Conservation (phyloP, 495 filamentous ascomycete species). For the Aspergillus bertholletiae region DNA sequence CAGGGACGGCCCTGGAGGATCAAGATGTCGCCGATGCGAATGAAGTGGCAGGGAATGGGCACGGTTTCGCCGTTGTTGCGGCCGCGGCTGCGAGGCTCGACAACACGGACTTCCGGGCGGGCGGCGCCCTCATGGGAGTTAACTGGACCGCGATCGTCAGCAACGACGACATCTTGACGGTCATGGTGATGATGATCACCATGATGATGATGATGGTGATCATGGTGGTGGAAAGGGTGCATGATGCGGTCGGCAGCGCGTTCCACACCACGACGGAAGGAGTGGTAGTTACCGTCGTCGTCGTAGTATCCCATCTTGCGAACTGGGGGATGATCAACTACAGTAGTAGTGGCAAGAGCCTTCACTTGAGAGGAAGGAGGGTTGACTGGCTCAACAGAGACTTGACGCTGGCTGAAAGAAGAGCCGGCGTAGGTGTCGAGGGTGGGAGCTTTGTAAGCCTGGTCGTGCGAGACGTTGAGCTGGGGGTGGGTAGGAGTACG, state of each 20-base stretch:
- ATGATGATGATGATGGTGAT: constrained; percentile 35
- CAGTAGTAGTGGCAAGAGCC: constrained; percentile 38
- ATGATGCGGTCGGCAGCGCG: constrained; percentile 76
- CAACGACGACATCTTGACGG: constrained; percentile 53
- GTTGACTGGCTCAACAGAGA: constrained; percentile 51
- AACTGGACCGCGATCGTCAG: constrained; percentile 38
- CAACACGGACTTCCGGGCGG: constrained; percentile 48
- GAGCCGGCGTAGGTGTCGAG: constrained; percentile 27
- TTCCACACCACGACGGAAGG: constrained; percentile 83
- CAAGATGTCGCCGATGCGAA: constrained; percentile 96
- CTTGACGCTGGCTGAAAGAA: constrained; percentile 30
- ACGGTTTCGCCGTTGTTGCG: constrained; percentile 71
- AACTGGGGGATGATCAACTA: constrained; percentile 46
- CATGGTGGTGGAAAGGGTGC: constrained; percentile 60
- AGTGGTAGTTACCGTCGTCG: constrained; percentile 95
- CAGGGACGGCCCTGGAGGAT: constrained; percentile 98
- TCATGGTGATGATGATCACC: constrained; percentile 27
- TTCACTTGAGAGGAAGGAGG: constrained; percentile 29
- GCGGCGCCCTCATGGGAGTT: constrained; percentile 38
- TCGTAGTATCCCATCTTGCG: constrained; percentile 98
- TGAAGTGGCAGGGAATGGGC: constrained; percentile 98
- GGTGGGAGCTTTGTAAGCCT: constrained; percentile 22
- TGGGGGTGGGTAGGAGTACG: not conserved
- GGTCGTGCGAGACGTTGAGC: constrained; percentile 17
- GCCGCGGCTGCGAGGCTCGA: constrained; percentile 47